Percentiles rank a stretch among this genome's conserved stretches.
Evolutionary conservation across 257 asterid genomes (phyloP).

Genomic region (Linaria vulgaris): DNA sequence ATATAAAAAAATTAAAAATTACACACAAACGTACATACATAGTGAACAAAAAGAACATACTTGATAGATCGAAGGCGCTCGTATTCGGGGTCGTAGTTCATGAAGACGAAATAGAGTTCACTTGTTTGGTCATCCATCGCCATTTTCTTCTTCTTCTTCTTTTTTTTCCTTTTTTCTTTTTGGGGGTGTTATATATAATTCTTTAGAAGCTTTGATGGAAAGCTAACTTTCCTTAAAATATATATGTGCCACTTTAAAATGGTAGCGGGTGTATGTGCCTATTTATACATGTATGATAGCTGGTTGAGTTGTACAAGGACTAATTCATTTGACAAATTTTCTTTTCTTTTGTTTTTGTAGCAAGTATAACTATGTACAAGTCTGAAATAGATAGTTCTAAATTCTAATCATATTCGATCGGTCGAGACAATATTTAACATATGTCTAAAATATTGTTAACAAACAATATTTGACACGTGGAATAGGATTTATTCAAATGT

Average conservation of each 20-base stretch:
- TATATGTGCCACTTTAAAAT: neutral
- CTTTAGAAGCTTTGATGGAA: neutral
- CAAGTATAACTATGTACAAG: too few relatives aligned
- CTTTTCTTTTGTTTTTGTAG: too few relatives aligned
- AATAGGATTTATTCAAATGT: too few relatives aligned
- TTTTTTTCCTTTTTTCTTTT: too few relatives aligned
- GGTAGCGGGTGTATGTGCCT: constrained; percentile 15
- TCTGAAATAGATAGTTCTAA: too few relatives aligned
- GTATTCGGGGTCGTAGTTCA: constrained; percentile 84
- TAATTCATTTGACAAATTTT: too few relatives aligned
- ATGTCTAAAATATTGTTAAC: too few relatives aligned
- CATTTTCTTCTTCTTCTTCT: neutral
- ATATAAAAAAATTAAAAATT: neutral
- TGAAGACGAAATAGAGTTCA: constrained; percentile 78
- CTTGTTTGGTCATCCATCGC: constrained; percentile 37
- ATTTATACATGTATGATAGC: constrained; percentile 39
- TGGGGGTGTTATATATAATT: too few relatives aligned
- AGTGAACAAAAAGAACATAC: constrained; percentile 21
- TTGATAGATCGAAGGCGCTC: constrained; percentile 75
- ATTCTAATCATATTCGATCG: too few relatives aligned
- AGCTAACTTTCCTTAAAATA: constrained; percentile 10
- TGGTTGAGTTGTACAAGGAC: constrained; percentile 25
- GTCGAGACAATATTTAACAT: too few relatives aligned
- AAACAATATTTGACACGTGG: too few relatives aligned
- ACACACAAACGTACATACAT: neutral